Evolutionary conservation across 768 basidiomycete genomes (phyloP).

Genomic region (Hysterangium stoloniferum): DNA sequence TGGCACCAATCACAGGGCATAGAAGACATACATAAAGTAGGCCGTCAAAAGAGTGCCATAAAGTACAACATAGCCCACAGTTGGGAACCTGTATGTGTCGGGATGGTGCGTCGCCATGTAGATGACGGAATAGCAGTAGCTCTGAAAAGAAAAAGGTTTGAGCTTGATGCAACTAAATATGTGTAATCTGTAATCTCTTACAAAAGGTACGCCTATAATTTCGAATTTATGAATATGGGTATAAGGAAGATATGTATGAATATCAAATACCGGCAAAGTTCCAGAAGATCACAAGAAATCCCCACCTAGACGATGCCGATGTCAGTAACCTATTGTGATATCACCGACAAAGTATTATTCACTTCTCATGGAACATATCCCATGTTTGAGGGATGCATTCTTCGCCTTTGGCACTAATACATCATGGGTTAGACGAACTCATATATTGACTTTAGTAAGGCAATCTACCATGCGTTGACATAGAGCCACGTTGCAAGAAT

Average conservation of each 20-base stretch:
- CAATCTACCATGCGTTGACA: constrained; percentile 77
- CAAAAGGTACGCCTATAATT: constrained; percentile 1
- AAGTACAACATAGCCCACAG: constrained; percentile 60
- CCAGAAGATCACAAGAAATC: constrained; percentile 99
- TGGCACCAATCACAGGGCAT: not conserved
- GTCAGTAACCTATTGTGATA: constrained; percentile 1
- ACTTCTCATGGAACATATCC: constrained; percentile 99
- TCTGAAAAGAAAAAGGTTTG: constrained; percentile 33
- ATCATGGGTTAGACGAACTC: no score
- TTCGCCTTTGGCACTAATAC: constrained; percentile 74
- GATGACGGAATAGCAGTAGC: constrained; percentile 94
- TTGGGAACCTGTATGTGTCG: constrained; percentile 78
- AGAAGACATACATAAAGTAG: constrained; percentile 67
- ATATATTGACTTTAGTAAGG: not conserved
- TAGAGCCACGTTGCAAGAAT: constrained; percentile 94
- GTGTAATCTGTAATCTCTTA: not conserved
- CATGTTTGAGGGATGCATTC: constrained; percentile 95
- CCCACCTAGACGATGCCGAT: constrained; percentile 45
- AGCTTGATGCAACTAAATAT: constrained; percentile 3
- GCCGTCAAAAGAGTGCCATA: constrained; percentile 72
- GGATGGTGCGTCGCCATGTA: constrained; percentile 97
- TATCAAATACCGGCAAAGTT: constrained; percentile 88
- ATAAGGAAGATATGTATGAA: no score
- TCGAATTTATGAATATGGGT: no score
- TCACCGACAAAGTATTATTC: constrained; percentile 19